Conservation (phyloP, 2,329 filamentous ascomycete genomes). For the Capronia epimyces region DNA sequence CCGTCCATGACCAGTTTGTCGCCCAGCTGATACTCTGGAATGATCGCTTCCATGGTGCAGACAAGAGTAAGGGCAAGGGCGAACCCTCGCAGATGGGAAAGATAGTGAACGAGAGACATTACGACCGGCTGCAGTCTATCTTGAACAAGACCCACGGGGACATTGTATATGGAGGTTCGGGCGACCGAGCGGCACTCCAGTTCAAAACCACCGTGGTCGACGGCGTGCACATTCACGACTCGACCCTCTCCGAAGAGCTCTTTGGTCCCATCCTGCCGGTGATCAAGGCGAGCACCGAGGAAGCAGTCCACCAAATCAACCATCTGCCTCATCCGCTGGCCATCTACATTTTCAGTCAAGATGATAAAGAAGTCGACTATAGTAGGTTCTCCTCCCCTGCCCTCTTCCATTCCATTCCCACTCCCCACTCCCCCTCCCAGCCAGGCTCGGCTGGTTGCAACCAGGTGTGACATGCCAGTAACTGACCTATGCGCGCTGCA, state of each 20-base stretch:
- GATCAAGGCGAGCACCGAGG: slow-evolving; percentile 31
- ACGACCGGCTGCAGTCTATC: slow-evolving; percentile 38
- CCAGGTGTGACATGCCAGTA: too few species aligned
- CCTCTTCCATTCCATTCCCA: slow-evolving; percentile 4
- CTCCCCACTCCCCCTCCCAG: too few species aligned
- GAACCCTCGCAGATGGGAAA: slow-evolving; percentile 30
- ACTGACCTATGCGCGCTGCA: too few species aligned
- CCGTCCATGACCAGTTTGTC: slow-evolving; percentile 38
- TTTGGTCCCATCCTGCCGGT: slow-evolving; percentile 44
- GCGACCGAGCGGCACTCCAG: slow-evolving; percentile 31
- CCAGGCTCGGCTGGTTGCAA: too few species aligned
- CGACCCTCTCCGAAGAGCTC: slow-evolving; percentile 43
- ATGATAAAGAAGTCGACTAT: too few species aligned
- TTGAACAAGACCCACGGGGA: slow-evolving; percentile 37
- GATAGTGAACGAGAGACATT: slow-evolving; percentile 44
- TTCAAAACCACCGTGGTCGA: slow-evolving; percentile 40
- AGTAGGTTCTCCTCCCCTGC: too few species aligned
- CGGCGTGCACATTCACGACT: slow-evolving; percentile 34
- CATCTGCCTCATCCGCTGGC: background rate
- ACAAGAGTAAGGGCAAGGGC: slow-evolving; percentile 10
- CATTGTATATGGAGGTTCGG: slow-evolving; percentile 36
- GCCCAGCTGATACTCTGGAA: slow-evolving; percentile 34
- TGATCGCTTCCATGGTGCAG: slow-evolving; percentile 29
- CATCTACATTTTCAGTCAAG: background rate
- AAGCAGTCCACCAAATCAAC: slow-evolving; percentile 29